Evolutionary conservation across 139 green algal species (phyloP), one percentile per base, ranked within the genome.

Genomic region (Chlorella sp.): DNA sequence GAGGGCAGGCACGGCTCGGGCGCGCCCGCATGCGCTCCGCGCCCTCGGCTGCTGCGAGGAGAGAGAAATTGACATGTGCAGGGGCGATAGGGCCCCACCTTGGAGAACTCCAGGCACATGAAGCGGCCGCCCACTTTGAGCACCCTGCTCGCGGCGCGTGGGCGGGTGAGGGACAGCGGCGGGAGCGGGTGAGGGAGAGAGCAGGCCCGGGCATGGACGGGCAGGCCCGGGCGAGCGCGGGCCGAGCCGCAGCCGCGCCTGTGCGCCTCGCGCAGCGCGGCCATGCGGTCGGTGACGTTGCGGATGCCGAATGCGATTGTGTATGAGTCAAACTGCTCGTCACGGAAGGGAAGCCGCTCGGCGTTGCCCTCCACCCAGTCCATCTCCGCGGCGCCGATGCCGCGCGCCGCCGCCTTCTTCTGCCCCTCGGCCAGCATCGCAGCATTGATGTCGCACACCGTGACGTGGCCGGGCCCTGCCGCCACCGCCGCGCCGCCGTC

Each of bases 291-390:
- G 3, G 96, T 98, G 17, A 98, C 91, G 79, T 99, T 99, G 43
- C 96, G 89, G 61, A 99, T 97, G 41, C 96, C 96, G 76, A 99
- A 99, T 0, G 95, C 94, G 21, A 99, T 93, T 38, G 96, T 98
- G 90, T 98, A 99, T 1, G 75, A 80, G 79, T 99, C 96, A 41
- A 98, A 89, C 29, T 36, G 79, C 35, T 61, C 65, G 43, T 95
- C 87, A 0, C 77, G 56, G 38, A 98, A 94, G 5, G 92, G 88
- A 48, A 99, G 85, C 29, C 66, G 25, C 88, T 99, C 94, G 3
- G 96, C 96, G 77, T 98, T 92, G 45, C 90, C 95, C 58, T 93
- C 79, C 48, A 95, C 81, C 82, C 90, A 99, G 23, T 84, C 55
- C 66, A 99, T 70, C 48, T 45, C 42, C 41, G 41, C 66, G 3